Evolutionary conservation across 2,329 filamentous ascomycete species (phyloP), one percentile per base, ranked within the genome.

Genomic region (Sclerotiophoma versabilis): DNA sequence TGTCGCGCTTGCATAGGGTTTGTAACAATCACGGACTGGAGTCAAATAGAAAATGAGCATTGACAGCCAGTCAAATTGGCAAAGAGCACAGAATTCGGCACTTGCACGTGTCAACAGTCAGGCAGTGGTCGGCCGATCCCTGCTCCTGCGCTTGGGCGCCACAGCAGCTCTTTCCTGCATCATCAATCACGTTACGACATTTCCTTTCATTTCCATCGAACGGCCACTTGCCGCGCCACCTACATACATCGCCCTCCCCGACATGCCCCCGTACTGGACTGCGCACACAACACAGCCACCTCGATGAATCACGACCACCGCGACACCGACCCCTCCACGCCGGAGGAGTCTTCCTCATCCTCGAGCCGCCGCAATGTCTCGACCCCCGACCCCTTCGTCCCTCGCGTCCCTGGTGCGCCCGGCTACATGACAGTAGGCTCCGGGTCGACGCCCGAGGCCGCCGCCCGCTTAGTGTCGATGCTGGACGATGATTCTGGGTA

Each of bases 401-500:
- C 67, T 41, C 64, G 58, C 57, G 63, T 58, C 15, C 53, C 61
- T 49, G 60, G 63, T 52, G 67, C 76, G 57, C 89, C 89, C 44
- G 83, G 86, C 54, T 97, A 93, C 76, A 91, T 96, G 88, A 96
- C 91, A 5, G 91, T 97, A 44, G 93, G 93, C 53, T 87, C 83
- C 62, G 93, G 93, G 47, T 87, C 88, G 49, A 87, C 89, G 19
- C 93, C 93, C 17, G 87, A 92, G 70, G 91, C 91, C 72, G 93
- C 92, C 30, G 85, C 89, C 25, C 87, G 87, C 49, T 81, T 98
- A 32, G 91, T 95, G 75, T 86, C 88, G 15, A 84, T 96, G 65
- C 80, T 98, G 49, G 91, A 96, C 58, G 81, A 86, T 53, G 95
- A 99, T 73, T 98, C 93, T 15, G 95, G 93, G 6, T 98, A 98